These are phyloP conservation scores for Castanea mollissima DNA, from an alignment of 306 rosid species.

Conservation along the genomic window DNA sequence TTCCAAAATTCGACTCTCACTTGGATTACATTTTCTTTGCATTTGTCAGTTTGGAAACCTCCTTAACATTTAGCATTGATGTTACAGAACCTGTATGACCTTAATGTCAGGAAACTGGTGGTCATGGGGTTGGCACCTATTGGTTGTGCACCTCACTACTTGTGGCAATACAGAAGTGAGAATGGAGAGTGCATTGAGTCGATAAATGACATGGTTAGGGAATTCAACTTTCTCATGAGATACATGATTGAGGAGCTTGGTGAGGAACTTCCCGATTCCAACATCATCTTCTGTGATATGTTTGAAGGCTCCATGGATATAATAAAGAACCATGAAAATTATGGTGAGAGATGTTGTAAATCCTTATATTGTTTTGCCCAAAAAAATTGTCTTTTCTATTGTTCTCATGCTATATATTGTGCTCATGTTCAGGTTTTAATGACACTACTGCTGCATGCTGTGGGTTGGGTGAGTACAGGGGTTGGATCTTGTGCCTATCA, in stretches of 20 bases:
- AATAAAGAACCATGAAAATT: constrained; percentile 54
- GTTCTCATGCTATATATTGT: constrained; percentile 21
- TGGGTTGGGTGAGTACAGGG: constrained; percentile 78
- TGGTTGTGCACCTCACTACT: constrained; percentile 83
- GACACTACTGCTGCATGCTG: constrained; percentile 80
- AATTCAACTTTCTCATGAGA: constrained; percentile 81
- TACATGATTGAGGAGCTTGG: constrained; percentile 56
- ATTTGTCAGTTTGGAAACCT: constrained; percentile 2
- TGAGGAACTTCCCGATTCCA: constrained; percentile 51
- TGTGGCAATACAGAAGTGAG: constrained; percentile 55
- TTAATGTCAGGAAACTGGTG: constrained; percentile 69
- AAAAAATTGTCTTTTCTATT: neutral
- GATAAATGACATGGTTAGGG: constrained; percentile 74
- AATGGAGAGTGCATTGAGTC: constrained; percentile 71
- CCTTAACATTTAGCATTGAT: constrained; percentile 18
- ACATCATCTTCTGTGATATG: constrained; percentile 70
- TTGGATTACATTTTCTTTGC: neutral
- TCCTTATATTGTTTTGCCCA: neutral
- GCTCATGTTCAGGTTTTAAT: constrained; percentile 57
- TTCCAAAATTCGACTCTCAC: neutral
- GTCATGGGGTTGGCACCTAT: constrained; percentile 86
- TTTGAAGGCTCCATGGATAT: constrained; percentile 79
- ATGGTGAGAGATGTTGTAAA: constrained; percentile 41
- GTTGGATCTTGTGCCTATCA: constrained; percentile 78
- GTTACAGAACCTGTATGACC: constrained; percentile 70